phyloP scores from a whole-genome alignment of 2,329 filamentous ascomycete species.

The Xylaria polymorpha region DNA sequence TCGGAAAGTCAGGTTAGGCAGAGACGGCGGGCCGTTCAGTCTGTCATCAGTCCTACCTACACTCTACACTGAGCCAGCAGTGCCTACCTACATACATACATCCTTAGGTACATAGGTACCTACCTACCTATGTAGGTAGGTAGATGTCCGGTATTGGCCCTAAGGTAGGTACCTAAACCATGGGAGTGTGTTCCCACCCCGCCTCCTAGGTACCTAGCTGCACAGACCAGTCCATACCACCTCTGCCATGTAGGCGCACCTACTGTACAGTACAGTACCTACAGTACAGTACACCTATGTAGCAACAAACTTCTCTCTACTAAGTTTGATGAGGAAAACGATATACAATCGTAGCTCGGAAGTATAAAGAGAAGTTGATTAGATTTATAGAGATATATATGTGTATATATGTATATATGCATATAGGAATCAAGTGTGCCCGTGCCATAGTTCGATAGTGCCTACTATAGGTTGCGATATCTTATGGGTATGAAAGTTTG shows the following conservation, averaged over 20 bases:
- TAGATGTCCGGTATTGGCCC: slow-evolving; percentile 19
- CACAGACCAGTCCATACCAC: slow-evolving; percentile 5
- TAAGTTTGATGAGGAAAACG: not conserved
- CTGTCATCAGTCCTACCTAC: slow-evolving; percentile 22
- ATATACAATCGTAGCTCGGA: not conserved
- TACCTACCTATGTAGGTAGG: not conserved
- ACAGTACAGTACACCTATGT: not conserved
- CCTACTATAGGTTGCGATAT: not conserved
- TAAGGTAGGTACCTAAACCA: not conserved
- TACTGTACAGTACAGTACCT: not conserved
- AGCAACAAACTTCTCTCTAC: not conserved
- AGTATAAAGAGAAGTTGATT: not conserved
- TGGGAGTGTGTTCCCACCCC: not conserved
- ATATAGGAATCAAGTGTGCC: not conserved
- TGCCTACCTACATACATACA: no score
- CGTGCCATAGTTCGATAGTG: not conserved
- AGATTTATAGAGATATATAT: not conserved
- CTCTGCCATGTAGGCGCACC: no score
- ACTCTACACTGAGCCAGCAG: not conserved
- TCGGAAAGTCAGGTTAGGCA: slow-evolving; percentile 25
- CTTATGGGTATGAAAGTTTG: not conserved
- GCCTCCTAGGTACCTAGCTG: slow-evolving; percentile 2
- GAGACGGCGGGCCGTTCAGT: slow-evolving; percentile 13
- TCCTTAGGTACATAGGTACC: no score
- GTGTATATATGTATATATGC: not conserved